Evolutionary conservation across 345 rosid species (phyloP).

Genomic region (Eucalyptus paniculata): DNA sequence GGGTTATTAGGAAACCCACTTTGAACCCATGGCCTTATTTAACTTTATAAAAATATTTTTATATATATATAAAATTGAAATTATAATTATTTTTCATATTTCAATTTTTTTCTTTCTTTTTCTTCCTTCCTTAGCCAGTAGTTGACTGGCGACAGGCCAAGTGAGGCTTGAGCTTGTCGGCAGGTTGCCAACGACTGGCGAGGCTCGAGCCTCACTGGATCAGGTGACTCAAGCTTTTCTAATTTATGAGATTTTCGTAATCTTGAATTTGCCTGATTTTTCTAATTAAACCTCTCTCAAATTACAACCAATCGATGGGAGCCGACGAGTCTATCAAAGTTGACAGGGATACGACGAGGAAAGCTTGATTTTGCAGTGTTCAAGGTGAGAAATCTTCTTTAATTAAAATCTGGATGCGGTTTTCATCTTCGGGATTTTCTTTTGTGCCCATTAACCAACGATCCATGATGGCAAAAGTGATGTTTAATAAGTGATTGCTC

Average conservation of each 20-base stretch:
- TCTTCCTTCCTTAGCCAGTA: too few species aligned
- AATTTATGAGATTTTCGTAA: background rate
- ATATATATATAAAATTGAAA: too few species aligned
- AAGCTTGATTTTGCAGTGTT: background rate
- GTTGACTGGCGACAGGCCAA: too few species aligned
- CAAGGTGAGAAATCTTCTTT: background rate
- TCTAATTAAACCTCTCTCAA: background rate
- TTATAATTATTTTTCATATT: too few species aligned
- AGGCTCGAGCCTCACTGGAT: too few species aligned
- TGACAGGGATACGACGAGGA: background rate
- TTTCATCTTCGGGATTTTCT: background rate
- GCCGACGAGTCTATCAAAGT: too few species aligned
- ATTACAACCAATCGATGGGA: background rate
- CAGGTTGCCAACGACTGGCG: rapidly evolving
- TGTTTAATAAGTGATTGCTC: background rate
- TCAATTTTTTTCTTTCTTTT: too few species aligned
- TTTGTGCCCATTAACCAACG: background rate
- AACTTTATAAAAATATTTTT: too few species aligned
- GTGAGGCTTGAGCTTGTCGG: too few species aligned
- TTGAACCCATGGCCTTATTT: too few species aligned
- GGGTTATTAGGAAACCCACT: too few species aligned
- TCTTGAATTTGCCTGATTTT: background rate
- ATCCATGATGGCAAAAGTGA: background rate
- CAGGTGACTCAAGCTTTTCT: too few species aligned
- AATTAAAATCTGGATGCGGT: background rate